Evolutionary conservation across 208 protist species (phyloP).

Genomic region (Leishmania braziliensis): DNA sequence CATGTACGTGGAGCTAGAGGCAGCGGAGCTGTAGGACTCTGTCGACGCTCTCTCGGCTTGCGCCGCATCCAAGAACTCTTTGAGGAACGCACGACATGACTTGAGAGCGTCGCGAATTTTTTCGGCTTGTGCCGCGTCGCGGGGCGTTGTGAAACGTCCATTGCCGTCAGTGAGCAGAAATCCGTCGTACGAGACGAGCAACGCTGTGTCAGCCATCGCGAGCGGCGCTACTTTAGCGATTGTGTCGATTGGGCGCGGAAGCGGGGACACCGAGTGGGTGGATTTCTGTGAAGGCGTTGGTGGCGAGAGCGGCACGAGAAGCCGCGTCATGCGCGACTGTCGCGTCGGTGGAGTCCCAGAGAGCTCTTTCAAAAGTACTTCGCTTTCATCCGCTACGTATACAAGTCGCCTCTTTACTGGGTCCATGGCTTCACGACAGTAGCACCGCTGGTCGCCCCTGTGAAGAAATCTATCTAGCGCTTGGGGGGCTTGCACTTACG

Average conservation of each 20-base stretch:
- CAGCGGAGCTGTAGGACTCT: conserved; percentile 16
- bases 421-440: conserved; percentile 24
- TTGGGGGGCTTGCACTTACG: not conserved
- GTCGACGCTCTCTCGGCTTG: conserved; percentile 10
- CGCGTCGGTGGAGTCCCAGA: conserved; percentile 56
- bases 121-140: conserved; percentile 41
- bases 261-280: conserved; percentile 7
- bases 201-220: conserved; percentile 24
- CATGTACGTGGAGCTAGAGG: conserved; percentile 32
- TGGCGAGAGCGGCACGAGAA: conserved; percentile 48
- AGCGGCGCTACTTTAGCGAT: not conserved
- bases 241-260: conserved; percentile 11
- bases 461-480: not conserved
- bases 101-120: conserved; percentile 44
- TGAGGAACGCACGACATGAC: conserved; percentile 46
- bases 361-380: conserved; percentile 45
- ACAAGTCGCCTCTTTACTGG: conserved; percentile 65
- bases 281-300: conserved; percentile 22
- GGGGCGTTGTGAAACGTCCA: conserved; percentile 47
- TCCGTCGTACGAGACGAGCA: conserved; percentile 77
- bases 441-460: not conserved
- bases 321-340: conserved; percentile 43
- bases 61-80: conserved; percentile 16
- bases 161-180: conserved; percentile 65
- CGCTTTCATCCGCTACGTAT: conserved; percentile 77